Evolutionary conservation across 495 filamentous ascomycete species (phyloP).

Genomic region (Penicillium longicatenatum): DNA sequence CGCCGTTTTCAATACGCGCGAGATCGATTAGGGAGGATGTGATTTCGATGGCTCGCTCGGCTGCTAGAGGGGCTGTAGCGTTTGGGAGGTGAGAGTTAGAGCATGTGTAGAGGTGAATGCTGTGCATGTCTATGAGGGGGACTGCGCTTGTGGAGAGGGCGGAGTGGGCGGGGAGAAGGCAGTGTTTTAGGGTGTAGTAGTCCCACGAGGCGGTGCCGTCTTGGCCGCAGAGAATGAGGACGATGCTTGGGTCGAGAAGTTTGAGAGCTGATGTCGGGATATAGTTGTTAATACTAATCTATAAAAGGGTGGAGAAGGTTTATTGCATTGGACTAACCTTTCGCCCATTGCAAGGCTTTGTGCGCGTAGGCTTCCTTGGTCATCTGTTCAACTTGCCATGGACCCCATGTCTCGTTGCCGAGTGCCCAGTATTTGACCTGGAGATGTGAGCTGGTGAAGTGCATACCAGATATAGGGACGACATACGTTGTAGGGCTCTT

Average conservation of each 20-base stretch:
- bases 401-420: constrained; percentile 76
- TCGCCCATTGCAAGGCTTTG: constrained; percentile 78
- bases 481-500: constrained; percentile 70
- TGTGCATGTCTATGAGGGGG: constrained; percentile 69
- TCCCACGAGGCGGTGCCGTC: constrained; percentile 71
- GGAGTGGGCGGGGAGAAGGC: constrained; percentile 45
- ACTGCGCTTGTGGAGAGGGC: constrained; percentile 50
- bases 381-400: constrained; percentile 79
- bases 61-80: constrained; percentile 65
- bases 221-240: constrained; percentile 71
- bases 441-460: background rate
- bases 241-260: constrained; percentile 67
- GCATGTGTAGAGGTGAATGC: constrained; percentile 71
- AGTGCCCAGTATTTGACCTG: constrained; percentile 66
- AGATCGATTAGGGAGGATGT: constrained; percentile 69
- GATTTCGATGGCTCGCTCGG: constrained; percentile 75
- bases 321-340: constrained; percentile 38
- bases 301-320: background rate
- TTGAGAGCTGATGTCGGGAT: constrained; percentile 55
- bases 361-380: constrained; percentile 75
- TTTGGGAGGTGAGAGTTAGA: constrained; percentile 57
- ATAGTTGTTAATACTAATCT: background rate
- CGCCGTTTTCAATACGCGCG: constrained; percentile 67
- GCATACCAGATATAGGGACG: background rate
- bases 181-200: constrained; percentile 67